Conservation (phyloP, 495 filamentous ascomycete genomes). For the Penicillium odoratum region DNA sequence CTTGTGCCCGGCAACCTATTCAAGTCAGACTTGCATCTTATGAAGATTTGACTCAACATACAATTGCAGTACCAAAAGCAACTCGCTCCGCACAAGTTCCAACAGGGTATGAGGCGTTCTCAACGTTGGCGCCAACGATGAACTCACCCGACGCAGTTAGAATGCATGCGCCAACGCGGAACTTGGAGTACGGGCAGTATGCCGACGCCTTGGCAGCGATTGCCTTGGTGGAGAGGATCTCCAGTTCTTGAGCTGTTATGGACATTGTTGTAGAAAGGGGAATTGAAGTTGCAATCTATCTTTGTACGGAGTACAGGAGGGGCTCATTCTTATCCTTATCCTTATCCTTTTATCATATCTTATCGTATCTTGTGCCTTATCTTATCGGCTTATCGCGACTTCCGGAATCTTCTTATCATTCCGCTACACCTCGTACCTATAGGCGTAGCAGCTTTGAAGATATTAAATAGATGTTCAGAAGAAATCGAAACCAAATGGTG, state of each 20-base stretch:
- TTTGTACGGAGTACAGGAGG: no score
- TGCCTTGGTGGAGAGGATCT: slow-evolving; percentile 57
- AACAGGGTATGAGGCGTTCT: slow-evolving; percentile 92
- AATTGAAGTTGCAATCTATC: background rate
- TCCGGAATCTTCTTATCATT: no score
- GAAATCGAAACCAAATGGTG: no score
- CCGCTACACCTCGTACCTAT: no score
- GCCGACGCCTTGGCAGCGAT: slow-evolving; percentile 68
- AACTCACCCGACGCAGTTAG: slow-evolving; percentile 63
- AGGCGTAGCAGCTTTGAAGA: no score
- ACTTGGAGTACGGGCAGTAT: slow-evolving; percentile 92
- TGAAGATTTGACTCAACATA: slow-evolving; percentile 24
- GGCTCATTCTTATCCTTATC: no score
- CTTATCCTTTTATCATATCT: no score
- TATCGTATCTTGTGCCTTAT: no score
- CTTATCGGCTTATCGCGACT: no score
- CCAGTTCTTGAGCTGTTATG: slow-evolving; percentile 52
- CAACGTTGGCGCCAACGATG: slow-evolving; percentile 82
- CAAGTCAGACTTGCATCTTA: background rate
- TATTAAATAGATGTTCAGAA: no score
- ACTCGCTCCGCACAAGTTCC: slow-evolving; percentile 92
- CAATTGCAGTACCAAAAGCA: slow-evolving; percentile 78
- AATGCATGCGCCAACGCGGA: slow-evolving; percentile 84
- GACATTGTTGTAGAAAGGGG: slow-evolving; percentile 12
- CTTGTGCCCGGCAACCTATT: slow-evolving; percentile 57